These are phyloP conservation scores for Epichloe coenophiala DNA, from an alignment of 2,329 filamentous ascomycete genomes.

Conservation along the genomic window DNA sequence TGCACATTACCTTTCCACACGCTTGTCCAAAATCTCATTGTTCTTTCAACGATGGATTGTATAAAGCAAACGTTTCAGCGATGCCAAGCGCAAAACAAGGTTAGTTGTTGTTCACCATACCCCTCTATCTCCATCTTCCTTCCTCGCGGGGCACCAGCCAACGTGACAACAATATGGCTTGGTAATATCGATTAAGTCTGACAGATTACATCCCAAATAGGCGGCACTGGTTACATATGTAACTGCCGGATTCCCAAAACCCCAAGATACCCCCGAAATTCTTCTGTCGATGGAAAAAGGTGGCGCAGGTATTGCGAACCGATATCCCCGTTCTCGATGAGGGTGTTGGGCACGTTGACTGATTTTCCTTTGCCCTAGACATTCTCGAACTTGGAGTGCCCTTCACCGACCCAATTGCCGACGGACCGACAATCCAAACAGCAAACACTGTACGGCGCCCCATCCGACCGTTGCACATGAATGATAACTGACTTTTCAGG, in stretches of 20 bases:
- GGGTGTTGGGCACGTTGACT: not conserved
- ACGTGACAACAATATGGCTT: not conserved
- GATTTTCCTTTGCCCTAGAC: conserved; percentile 33
- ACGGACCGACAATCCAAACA: conserved; percentile 92
- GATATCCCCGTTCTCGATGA: not conserved
- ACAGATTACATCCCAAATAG: conserved; percentile 25
- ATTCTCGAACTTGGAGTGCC: conserved; percentile 91
- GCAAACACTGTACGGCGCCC: conserved; percentile 59
- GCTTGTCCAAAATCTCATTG: no score
- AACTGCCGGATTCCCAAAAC: conserved; percentile 79
- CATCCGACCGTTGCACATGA: conserved; percentile 4
- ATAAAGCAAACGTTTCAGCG: conserved; percentile 46
- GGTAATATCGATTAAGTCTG: not conserved
- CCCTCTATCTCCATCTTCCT: not conserved
- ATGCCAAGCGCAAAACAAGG: conserved; percentile 46
- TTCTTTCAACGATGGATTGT: conserved; percentile 33
- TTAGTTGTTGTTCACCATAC: conserved; percentile 27
- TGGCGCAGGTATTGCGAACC: conserved; percentile 55
- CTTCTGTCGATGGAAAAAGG: conserved; percentile 84
- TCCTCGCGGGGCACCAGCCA: not conserved
- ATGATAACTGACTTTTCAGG: conserved; percentile 14
- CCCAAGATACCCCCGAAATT: conserved; percentile 71
- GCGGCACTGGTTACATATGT: conserved; percentile 89
- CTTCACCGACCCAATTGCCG: conserved; percentile 96
- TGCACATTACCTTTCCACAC: not conserved